Base-by-base conservation (phyloP, 2,329 filamentous ascomycete genomes). In the Drechmeria coniospora region DNA sequence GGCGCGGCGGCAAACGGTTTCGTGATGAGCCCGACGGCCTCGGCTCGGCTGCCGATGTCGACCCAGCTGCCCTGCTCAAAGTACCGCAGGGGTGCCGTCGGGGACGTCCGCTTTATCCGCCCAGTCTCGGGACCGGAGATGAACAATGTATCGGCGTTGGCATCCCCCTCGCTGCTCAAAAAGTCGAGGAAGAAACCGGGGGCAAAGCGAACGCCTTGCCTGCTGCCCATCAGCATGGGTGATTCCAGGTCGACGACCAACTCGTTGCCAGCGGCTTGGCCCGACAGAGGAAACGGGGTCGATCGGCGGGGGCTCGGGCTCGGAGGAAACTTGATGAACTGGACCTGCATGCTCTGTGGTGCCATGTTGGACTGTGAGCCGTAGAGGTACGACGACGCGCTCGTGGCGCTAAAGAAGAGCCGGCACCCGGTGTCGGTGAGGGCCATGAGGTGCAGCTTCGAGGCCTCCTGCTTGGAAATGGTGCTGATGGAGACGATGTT, bases 311-410 rank as follows among this genome's bases (percentile, higher is more conserved):
- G 21, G 13, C 28, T 38, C 13, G 44, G 35, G 35, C 46, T 51
- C 30, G 90, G 90, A 1, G 92, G 90, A 33, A 93, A 92, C 47
- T 90, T 92, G 52, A 98, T 82, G 45, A 92, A 90, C 41, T 92
- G 79, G n/a, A 94, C 74, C 51, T 94, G 86, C 83, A 98, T 94
- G 53, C 83, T 94, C 41, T 81, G 86, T 1, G 90, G 86, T 1
- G 80, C 74, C 32, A 63, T 51, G 32, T 65, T 75, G 6, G 69
- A 65, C 13, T 68, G 63, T 14, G 68, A 67, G 10, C 65, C 66
- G 17, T 71, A 62, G 49, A 64, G 68, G 56, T 77, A 75, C 0
- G 64, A 79, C 2, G 73, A 70, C 12, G 82, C 78, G 37, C 78
- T 79, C 0, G 84, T 93, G 5, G 87, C 83, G 46, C 84, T 95